Percentiles rank a stretch among this genome's conserved stretches.
Conservation (phyloP, 1,284 basidiomycete species). For the Ceratobasidium sp. region DNA sequence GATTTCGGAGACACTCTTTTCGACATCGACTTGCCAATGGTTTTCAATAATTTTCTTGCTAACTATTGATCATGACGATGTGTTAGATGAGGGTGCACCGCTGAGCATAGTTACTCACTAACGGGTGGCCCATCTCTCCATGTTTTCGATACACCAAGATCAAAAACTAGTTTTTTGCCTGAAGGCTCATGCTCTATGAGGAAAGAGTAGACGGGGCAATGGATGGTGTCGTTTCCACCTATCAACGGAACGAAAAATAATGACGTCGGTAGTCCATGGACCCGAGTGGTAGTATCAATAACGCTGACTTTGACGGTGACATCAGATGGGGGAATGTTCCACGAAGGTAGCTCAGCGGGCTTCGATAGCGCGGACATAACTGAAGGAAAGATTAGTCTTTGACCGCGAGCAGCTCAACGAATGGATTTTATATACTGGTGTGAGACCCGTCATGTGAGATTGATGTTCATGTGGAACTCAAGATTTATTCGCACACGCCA, state of each 20-base stretch:
- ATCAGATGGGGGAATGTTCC: constrained; percentile 25
- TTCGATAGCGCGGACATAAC: not conserved
- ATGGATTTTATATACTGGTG: not conserved
- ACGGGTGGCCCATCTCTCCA: constrained; percentile 34
- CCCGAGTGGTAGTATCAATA: constrained; percentile 32
- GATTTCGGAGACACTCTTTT: constrained; percentile 31
- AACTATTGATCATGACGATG: not conserved
- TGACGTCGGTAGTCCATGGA: constrained; percentile 16
- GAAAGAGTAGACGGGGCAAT: constrained; percentile 24
- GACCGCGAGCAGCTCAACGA: not conserved
- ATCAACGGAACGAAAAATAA: constrained; percentile 21
- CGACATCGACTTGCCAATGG: not conserved
- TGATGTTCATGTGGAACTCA: too few relatives aligned
- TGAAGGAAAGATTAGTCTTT: not conserved
- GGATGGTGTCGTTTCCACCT: not conserved
- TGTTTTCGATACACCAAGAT: constrained; percentile 29
- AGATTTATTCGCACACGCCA: too few relatives aligned
- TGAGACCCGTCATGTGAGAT: too few relatives aligned
- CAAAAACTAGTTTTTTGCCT: constrained; percentile 21
- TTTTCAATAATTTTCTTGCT: not conserved
- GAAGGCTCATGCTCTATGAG: constrained; percentile 36
- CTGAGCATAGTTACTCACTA: not conserved
- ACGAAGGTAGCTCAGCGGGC: not conserved
- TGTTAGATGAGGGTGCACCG: not conserved
- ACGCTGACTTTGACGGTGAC: constrained; percentile 21